Conservation (phyloP, 2,329 filamentous ascomycete genomes). For the Truncatella angustata region DNA sequence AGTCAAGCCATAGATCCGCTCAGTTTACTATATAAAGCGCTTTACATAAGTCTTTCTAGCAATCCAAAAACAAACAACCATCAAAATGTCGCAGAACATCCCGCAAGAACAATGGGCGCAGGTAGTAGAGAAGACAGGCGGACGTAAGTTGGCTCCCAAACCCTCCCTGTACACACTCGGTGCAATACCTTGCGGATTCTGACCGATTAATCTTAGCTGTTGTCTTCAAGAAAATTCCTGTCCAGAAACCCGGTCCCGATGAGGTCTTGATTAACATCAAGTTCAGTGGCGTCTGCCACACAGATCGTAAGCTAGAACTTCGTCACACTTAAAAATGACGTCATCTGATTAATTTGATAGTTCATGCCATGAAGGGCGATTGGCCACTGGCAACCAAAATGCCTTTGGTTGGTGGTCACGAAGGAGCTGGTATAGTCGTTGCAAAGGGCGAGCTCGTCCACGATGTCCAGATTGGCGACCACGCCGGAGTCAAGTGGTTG, state of each 20-base stretch:
- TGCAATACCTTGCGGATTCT: not conserved
- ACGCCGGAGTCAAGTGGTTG: slow-evolving; percentile 90
- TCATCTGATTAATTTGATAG: not conserved
- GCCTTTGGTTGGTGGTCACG: slow-evolving; percentile 79
- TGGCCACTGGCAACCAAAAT: slow-evolving; percentile 84
- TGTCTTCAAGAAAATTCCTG: slow-evolving; percentile 78
- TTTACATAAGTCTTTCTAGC: not conserved
- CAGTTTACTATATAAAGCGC: not conserved
- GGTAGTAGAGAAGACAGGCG: slow-evolving; percentile 77
- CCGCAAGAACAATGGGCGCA: slow-evolving; percentile 89
- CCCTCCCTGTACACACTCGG: slow-evolving; percentile 1
- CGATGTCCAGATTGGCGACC: slow-evolving; percentile 78
- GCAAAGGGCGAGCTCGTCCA: slow-evolving; percentile 73
- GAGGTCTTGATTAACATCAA: slow-evolving; percentile 92
- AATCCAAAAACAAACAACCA: not conserved
- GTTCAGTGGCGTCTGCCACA: slow-evolving; percentile 89
- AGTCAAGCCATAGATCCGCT: not conserved
- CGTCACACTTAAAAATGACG: too few relatives aligned
- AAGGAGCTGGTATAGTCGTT: slow-evolving; percentile 80
- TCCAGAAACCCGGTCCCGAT: slow-evolving; percentile 77
- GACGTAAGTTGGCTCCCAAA: slow-evolving; percentile 5
- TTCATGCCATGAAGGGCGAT: slow-evolving; percentile 78
- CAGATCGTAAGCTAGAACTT: slow-evolving; percentile 49
- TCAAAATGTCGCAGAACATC: slow-evolving; percentile 43
- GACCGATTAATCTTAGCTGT: slow-evolving; percentile 43